Base-by-base conservation (phyloP, 495 filamentous ascomycete species). In the Lepidopterella palustris region DNA sequence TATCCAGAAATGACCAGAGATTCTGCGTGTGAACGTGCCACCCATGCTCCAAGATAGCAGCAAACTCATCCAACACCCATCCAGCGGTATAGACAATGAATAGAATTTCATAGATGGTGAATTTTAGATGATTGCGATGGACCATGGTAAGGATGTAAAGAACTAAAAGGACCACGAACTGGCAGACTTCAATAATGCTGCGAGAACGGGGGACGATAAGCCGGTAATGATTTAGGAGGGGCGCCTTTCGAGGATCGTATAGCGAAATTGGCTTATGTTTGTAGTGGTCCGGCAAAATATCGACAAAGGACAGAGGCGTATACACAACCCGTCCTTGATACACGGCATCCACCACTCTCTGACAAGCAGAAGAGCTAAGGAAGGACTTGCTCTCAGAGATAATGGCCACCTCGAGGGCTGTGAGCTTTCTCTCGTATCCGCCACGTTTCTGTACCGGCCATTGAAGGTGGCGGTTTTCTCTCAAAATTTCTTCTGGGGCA, bases 1-100 rank as follows among this genome's bases (percentile, higher is more conserved):
- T 78, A 62, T 90, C 86, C 11, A 90, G 78, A 68, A 90, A 90
- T 0, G 86, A 86, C 86, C 86, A 90, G 20, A 90, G 77, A 62
- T 89, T 87, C 64, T 90, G 84, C 4, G 85, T 87, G 66, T 88
- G 87, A 5, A 89, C 87, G 47, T 80, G 77, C 86, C 86, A 88
- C 21, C 84, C 86, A 62, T 89, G 86, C 61, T 86, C 86, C 13
- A 87, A 61, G 2, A 90, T 82, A 9, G 84, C 84, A 10, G 85
- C 86, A 68, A 86, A 82, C 63, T 87, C 84, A 61, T 90, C 86
- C 27, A 89, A 68, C 6, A 82, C 79, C 86, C 87, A 88, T 13
- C 86, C 86, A 21, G 80, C 71, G 18, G 82, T 81, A 59, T 87
- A 89, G 1, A 88, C 67, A 23, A 78, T 76, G 65, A 89, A 90